Evolutionary conservation across 2,329 filamentous ascomycete genomes (phyloP).

Genomic region (Diplodia sapinea): DNA sequence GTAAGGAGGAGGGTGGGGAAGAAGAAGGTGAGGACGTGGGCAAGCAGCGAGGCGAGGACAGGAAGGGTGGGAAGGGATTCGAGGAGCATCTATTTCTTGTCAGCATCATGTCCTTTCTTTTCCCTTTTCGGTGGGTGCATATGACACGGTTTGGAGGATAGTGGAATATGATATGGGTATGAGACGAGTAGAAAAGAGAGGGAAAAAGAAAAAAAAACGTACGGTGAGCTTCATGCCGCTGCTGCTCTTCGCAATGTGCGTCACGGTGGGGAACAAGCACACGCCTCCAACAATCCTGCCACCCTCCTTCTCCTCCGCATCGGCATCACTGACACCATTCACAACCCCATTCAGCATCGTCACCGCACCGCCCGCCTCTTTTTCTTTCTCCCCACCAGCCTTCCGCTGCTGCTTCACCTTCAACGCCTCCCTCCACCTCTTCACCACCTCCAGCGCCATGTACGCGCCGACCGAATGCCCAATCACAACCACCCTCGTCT

Average conservation of each 20-base stretch:
- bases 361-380: constrained; percentile 31
- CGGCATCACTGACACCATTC: background rate
- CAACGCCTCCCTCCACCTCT: constrained; percentile 41
- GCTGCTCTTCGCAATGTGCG: constrained; percentile 52
- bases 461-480: constrained; percentile 57
- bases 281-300: constrained; percentile 36
- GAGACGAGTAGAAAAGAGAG: no score
- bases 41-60: constrained; percentile 45
- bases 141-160: no score
- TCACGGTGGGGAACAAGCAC: constrained; percentile 56
- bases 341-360: background rate
- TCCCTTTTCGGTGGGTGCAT: no score
- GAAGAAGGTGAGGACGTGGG: constrained; percentile 50
- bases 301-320: background rate
- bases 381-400: constrained; percentile 33
- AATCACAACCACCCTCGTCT: constrained; percentile 45
- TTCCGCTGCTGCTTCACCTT: constrained; percentile 23
- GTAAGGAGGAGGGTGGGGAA: constrained; percentile 51
- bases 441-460: constrained; percentile 52
- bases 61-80: constrained; percentile 34
- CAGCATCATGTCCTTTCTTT: background rate
- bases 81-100: constrained; percentile 28
- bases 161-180: no score
- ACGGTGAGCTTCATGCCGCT: constrained; percentile 51
- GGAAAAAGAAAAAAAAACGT: constrained; percentile 33